phyloP scores from a whole-genome alignment of 139 green algal species.

The Chlamydomonas schloesseri region DNA sequence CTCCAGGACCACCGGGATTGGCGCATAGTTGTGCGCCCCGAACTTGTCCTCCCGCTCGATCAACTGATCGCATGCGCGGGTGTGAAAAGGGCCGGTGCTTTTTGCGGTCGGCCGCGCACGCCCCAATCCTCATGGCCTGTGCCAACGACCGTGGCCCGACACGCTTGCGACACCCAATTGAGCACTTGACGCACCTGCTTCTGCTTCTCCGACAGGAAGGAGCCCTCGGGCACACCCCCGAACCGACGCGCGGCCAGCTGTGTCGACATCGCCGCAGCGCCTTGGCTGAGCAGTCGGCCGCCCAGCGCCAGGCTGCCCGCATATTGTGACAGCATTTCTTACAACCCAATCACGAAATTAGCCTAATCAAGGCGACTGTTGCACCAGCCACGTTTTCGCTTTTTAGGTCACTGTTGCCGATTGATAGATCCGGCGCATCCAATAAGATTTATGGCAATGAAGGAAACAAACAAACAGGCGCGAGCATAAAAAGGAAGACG shows the following conservation, averaged over 20 bases:
- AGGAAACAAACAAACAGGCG: too few species aligned
- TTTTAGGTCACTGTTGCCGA: too few species aligned
- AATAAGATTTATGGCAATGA: too few species aligned
- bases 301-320: background rate
- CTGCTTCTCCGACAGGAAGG: background rate
- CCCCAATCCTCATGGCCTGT: background rate
- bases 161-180: too few species aligned
- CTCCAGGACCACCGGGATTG: constrained; percentile 90
- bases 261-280: background rate
- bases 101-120: background rate
- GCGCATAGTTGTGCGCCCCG: constrained; percentile 94
- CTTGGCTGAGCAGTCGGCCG: background rate
- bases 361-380: too few species aligned
- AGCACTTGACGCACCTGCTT: background rate
- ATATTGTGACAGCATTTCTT: constrained; percentile 13
- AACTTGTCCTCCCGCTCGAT: constrained; percentile 86
- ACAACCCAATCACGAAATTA: too few species aligned
- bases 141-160: too few species aligned
- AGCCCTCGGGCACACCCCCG: background rate
- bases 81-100: background rate
- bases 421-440: too few species aligned
- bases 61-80: constrained; percentile 57
- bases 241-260: constrained; percentile 1
- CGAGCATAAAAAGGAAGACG: too few species aligned
- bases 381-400: too few species aligned